Evolutionary conservation across 2,329 filamentous ascomycete genomes (phyloP).

Genomic region (Penicillium sp.): DNA sequence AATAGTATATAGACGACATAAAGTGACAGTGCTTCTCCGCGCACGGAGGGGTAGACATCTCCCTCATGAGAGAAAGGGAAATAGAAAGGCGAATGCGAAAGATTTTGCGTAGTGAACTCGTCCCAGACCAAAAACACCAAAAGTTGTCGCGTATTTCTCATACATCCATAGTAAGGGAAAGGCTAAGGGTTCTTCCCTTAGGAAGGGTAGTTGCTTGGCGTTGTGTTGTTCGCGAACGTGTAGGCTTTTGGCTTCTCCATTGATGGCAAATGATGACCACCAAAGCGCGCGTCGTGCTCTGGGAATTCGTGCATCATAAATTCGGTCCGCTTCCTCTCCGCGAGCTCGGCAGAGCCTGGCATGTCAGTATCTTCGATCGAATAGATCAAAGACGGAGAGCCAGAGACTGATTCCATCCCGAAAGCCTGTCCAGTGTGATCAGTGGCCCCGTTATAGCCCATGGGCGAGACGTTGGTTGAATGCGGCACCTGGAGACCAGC

Average conservation of each 20-base stretch:
- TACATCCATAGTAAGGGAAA: constrained; percentile 27
- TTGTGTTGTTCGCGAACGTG: constrained; percentile 43
- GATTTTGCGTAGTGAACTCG: constrained; percentile 20
- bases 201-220: constrained; percentile 41
- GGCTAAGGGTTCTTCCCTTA: neutral
- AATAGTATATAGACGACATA: constrained; percentile 20
- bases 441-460: constrained; percentile 38
- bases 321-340: constrained; percentile 38
- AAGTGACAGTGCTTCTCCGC: constrained; percentile 20
- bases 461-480: constrained; percentile 37
- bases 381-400: constrained; percentile 34
- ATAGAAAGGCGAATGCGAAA: constrained; percentile 5
- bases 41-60: constrained; percentile 12
- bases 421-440: constrained; percentile 29
- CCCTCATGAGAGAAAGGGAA: neutral
- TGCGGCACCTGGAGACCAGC: constrained; percentile 34
- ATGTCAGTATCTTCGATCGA: constrained; percentile 33
- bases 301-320: constrained; percentile 47
- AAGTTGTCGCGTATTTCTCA: constrained; percentile 27
- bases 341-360: constrained; percentile 21
- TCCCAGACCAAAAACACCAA: constrained; percentile 17
- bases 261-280: constrained; percentile 42
- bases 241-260: constrained; percentile 43
- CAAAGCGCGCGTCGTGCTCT: constrained; percentile 42
- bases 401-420: constrained; percentile 30